Evolutionary conservation across 768 basidiomycete genomes (phyloP).

Genomic region (Russula dissimulans): DNA sequence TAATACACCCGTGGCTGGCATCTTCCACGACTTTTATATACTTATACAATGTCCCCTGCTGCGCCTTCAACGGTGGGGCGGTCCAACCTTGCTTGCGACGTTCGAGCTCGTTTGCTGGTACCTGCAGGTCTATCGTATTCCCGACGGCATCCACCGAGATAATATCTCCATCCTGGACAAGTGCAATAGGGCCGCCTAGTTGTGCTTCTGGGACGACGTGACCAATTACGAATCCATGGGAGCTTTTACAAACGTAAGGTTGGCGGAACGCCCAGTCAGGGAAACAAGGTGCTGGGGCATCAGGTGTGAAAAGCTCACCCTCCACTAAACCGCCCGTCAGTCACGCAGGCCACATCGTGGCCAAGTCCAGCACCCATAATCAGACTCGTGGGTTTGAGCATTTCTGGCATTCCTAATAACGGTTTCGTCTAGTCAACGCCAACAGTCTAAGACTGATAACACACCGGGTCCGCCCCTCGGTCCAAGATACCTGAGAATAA

Average conservation of each 20-base stretch:
- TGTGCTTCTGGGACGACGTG: constrained; percentile 97
- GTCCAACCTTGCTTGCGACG: constrained; percentile 64
- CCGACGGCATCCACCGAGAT: constrained; percentile 84
- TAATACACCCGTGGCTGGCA: constrained; percentile 88
- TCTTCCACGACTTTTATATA: constrained; percentile 84
- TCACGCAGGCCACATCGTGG: constrained; percentile 90
- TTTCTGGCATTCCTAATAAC: constrained; percentile 88
- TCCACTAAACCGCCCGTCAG: constrained; percentile 96
- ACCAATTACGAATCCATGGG: constrained; percentile 94
- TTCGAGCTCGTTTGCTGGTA: constrained; percentile 73
- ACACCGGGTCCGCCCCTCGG: constrained; percentile 93
- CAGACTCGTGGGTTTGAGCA: constrained; percentile 95
- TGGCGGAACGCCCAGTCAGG: constrained; percentile 11
- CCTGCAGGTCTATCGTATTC: constrained; percentile 71
- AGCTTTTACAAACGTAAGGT: constrained; percentile 38
- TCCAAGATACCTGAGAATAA: constrained; percentile 90
- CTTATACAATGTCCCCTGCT: constrained; percentile 79
- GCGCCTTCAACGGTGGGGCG: constrained; percentile 77
- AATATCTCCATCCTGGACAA: constrained; percentile 79
- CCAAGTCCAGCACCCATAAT: constrained; percentile 99
- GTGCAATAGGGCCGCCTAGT: constrained; percentile 86
- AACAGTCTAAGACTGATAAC: constrained; percentile 21
- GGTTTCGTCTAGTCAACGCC: not conserved
- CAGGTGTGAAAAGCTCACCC: constrained; percentile 48
- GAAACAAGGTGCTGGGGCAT: not conserved